Percentiles rank a stretch among this genome's conserved stretches.
These are phyloP conservation scores for Crassisporium funariophilum DNA, from an alignment of 768 basidiomycete species.

Conservation along the genomic window DNA sequence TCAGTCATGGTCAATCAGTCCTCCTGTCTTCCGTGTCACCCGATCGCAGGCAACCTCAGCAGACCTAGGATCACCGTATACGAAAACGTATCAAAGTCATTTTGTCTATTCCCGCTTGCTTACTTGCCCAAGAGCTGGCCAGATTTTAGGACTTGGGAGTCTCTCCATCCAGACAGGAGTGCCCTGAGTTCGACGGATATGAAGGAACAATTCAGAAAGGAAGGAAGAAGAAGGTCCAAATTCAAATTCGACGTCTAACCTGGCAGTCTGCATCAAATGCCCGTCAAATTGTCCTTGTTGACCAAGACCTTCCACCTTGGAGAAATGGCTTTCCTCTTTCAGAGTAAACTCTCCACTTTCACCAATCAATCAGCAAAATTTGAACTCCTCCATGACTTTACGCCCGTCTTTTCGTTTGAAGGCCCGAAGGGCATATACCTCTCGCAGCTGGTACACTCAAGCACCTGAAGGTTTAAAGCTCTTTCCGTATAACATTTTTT, in stretches of 20 bases:
- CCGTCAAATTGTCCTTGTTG: not conserved
- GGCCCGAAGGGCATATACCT: no score
- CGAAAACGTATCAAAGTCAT: conserved; percentile 13
- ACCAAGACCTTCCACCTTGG: not conserved
- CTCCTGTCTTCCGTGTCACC: conserved; percentile 28
- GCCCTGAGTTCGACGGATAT: not conserved
- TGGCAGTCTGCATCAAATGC: conserved; percentile 1
- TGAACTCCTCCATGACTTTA: no score
- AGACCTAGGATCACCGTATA: not conserved
- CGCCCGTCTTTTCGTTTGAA: no score
- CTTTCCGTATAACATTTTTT: no score
- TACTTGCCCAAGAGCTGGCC: conserved; percentile 1
- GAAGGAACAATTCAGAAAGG: not conserved
- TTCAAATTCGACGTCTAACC: not conserved
- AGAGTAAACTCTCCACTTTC: no score
- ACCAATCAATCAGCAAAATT: no score
- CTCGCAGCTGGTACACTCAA: no score
- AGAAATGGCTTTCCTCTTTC: no score
- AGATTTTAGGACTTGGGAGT: not conserved
- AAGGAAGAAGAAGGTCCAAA: not conserved
- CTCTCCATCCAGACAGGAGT: not conserved
- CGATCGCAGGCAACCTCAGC: conserved; percentile 4
- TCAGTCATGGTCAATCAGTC: conserved; percentile 30
- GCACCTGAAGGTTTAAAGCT: no score
- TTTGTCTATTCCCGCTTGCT: conserved; percentile 14